Conservation (phyloP, 257 asterid species). For the Nicotiana obtusifolia region DNA sequence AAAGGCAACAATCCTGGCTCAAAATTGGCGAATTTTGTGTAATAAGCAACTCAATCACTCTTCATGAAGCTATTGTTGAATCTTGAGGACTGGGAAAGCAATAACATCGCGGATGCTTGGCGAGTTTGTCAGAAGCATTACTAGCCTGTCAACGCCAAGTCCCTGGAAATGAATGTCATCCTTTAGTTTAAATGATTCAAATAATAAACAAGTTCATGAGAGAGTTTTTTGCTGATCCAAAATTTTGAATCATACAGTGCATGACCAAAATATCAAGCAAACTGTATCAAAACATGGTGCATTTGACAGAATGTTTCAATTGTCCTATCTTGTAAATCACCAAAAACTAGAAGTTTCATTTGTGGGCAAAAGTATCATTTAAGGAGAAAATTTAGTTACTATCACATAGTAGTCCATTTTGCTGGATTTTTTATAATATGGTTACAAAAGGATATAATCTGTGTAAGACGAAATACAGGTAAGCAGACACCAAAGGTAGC, state of each 20-base stretch:
- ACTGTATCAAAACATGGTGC: not conserved
- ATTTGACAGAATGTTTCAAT: not conserved
- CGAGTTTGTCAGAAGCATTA: slow-evolving; percentile 78
- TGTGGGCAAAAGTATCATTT: not conserved
- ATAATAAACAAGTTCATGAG: not conserved
- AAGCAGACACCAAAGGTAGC: not conserved
- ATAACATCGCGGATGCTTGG: slow-evolving; percentile 88
- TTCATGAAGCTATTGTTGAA: slow-evolving; percentile 33
- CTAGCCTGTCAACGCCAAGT: slow-evolving; percentile 91
- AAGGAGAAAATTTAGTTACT: not conserved
- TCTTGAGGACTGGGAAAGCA: slow-evolving; percentile 86
- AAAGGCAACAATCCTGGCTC: not conserved
- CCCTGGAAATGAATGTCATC: slow-evolving; percentile 45
- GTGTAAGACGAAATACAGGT: not conserved
- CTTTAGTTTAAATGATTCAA: not conserved
- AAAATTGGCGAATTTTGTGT: not conserved
- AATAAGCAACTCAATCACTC: not conserved
- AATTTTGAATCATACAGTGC: not conserved
- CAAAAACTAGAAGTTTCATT: not conserved
- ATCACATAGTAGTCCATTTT: too few species aligned
- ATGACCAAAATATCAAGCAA: not conserved
- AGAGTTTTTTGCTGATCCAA: not conserved
- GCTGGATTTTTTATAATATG: too few species aligned
- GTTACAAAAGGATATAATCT: too few species aligned
- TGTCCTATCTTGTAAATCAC: not conserved